Conservation (phyloP, 2,329 filamentous ascomycete genomes). For the Eutypella sp. region DNA sequence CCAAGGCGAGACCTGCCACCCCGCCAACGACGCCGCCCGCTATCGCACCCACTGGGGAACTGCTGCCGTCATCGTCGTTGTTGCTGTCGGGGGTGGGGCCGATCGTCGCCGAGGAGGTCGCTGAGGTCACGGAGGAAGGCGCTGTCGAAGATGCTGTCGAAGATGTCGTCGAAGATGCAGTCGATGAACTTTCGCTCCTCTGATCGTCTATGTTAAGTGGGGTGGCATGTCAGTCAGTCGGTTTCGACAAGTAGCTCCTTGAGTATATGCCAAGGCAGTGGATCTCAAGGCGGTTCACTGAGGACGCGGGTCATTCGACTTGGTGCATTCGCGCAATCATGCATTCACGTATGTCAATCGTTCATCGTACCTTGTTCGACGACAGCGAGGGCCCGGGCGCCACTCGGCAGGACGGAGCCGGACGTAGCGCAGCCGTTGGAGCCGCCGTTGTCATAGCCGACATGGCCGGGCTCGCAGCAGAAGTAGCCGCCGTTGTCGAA, state of each 20-base stretch:
- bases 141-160: conserved; percentile 3
- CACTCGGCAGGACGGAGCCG: conserved; percentile 5
- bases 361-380: conserved; percentile 15
- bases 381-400: conserved; percentile 11
- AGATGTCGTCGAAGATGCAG: too few relatives aligned
- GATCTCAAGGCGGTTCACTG: too few relatives aligned
- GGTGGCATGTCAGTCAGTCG: too few relatives aligned
- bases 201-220: too few relatives aligned
- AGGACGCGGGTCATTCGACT: too few relatives aligned
- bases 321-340: too few relatives aligned
- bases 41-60: conserved; percentile 5
- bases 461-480: conserved; percentile 13
- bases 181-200: too few relatives aligned
- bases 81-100: conserved; percentile 1
- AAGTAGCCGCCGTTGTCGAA: conserved; percentile 16
- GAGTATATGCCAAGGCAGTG: too few relatives aligned
- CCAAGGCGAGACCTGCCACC: conserved; percentile 7
- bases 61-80: background rate
- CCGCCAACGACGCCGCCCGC: conserved; percentile 12
- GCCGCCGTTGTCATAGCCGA: conserved; percentile 10
- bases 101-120: background rate
- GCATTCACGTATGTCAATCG: too few relatives aligned
- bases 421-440: conserved; percentile 12
- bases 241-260: too few relatives aligned
- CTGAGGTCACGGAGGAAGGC: background rate